Conservation (phyloP, 2,329 filamentous ascomycete species). For the Aspergillus fischeri region DNA sequence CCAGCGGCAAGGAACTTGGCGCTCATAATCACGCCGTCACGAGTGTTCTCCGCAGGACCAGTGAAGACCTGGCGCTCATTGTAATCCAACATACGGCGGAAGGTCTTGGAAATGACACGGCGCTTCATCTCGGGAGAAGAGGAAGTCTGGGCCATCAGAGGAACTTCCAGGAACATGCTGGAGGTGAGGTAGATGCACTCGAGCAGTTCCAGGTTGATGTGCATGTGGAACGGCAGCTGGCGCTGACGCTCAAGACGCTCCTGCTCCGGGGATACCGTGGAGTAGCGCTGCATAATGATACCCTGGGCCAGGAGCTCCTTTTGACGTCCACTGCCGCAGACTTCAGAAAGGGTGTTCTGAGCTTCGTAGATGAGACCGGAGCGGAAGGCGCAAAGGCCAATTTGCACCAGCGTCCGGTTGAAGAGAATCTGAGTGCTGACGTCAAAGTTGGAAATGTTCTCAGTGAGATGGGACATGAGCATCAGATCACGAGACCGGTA, state of each 20-base stretch:
- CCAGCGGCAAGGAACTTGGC: conserved; percentile 94
- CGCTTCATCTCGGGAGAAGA: conserved; percentile 97
- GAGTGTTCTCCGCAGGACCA: conserved; percentile 95
- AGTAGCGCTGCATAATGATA: conserved; percentile 96
- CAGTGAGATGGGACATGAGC: conserved; percentile 98
- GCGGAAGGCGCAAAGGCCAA: conserved; percentile 96
- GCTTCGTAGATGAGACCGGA: conserved; percentile 95
- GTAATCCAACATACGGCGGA: conserved; percentile 98
- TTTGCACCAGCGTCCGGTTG: conserved; percentile 96
- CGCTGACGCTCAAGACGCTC: conserved; percentile 95
- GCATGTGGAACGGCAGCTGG: conserved; percentile 99
- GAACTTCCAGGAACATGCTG: conserved; percentile 98
- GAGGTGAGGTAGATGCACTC: conserved; percentile 98
- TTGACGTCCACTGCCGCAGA: conserved; percentile 93
- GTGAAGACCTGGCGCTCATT: conserved; percentile 99
- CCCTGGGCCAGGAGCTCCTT: conserved; percentile 98
- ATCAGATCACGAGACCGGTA: conserved; percentile 98
- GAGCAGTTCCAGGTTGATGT: conserved; percentile 97
- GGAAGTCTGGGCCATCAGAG: conserved; percentile 90
- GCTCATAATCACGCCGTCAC: conserved; percentile 98
- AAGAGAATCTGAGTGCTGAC: conserved; percentile 97
- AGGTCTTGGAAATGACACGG: conserved; percentile 98
- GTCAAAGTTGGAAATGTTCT: conserved; percentile 95
- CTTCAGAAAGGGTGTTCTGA: conserved; percentile 95
- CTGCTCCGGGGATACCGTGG: conserved; percentile 93